Base-by-base conservation (phyloP, 768 basidiomycete species). In the Auriscalpium orientale region DNA sequence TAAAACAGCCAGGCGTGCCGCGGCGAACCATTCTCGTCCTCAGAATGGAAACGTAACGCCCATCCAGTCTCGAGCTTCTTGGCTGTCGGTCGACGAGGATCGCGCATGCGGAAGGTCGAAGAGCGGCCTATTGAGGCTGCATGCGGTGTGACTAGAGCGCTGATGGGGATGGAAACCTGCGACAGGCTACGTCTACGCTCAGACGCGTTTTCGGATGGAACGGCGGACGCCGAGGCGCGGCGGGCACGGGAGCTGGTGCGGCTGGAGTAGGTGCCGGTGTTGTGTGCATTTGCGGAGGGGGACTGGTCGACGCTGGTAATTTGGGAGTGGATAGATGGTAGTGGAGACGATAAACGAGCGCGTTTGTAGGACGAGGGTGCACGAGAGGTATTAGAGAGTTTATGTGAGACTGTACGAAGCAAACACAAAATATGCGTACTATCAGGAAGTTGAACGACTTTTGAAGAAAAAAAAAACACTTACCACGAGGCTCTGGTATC, bases 1-100 rank as follows among this genome's bases (percentile, higher is more conserved):
- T 89, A 89, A 70, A 91, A 91, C 22, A 82, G 67, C 89, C 89
- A 90, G 11, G 85, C 84, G 57, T 89, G 87, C 28, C 82, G 56
- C 3, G 87, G 81, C 53, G 72, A 76, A 43, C 66, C 75, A 15
- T 67, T 70, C 63, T 74, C 73, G 53, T 83, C 83, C 35, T 76
- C 79, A n/a, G 77, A 76, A 46, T 77, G 75, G 51, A 82, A 75
- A 9, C 75, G 75, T 52, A 87, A 74, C 16, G 75, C 64, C 89
- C 86, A 90, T 8, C 79, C 74, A 1, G 88, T 89, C 51, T 74
- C 70, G 54, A 79, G 76, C 4, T 79, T 69, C 46, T 77, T 81
- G 1, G 79, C 76, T 28, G 28, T 28, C 5, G 87, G 86, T 60
- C 76, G 84, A n/a, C 82, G 79, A 0, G 87, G 89, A 68, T 91